Base-by-base conservation (phyloP, 2,329 filamentous ascomycete species). In the Kalaharituber pfeilii region DNA sequence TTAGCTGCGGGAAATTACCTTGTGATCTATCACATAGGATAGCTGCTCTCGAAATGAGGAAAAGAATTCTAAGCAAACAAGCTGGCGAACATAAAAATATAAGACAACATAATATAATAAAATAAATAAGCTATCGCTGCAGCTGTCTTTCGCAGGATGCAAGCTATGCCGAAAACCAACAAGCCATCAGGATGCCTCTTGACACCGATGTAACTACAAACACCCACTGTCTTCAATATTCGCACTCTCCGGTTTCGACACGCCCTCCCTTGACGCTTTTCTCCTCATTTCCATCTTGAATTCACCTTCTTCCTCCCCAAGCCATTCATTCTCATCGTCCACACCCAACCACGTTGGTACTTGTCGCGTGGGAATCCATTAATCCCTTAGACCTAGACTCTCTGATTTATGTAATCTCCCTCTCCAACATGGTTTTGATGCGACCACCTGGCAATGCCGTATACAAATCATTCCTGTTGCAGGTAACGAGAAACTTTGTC, bases 381-480 rank as follows among this genome's bases (percentile, higher is more conserved):
- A 98, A 68, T 0, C 86, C 87, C 69, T 84, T 89, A 62, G 81
- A 84, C 66, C 80, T 80, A 39, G 84, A 84, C 55, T 75, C 73
- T 49, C 89, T 78, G 52, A 96, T 82, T 50, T 82, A 78, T 25
- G 81, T 79, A 57, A 96, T 79, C 67, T 95, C 89, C 11, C 75
- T 73, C 70, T 96, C 88, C 13, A 98, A 72, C 59, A 77, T 78
- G 52, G 75, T 74, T 67, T 78, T 82, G 56, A 95, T 84, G 28
- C 93, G 73, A 5, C 77, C 75, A 0, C 84, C 78, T 0, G 91
- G 91, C 51, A 95, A 71, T 6, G 89, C 86, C 0, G 91, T 95
- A 67, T 98, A 98, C 1, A 98, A 74, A 67, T 98, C 91, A 66
- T 87, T 77, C 74, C 98, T 98, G 70, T 96, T 98, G 53, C 87